Evolutionary conservation across 129 eudicot species (phyloP).

Genomic region (Flaveria trinervia): DNA sequence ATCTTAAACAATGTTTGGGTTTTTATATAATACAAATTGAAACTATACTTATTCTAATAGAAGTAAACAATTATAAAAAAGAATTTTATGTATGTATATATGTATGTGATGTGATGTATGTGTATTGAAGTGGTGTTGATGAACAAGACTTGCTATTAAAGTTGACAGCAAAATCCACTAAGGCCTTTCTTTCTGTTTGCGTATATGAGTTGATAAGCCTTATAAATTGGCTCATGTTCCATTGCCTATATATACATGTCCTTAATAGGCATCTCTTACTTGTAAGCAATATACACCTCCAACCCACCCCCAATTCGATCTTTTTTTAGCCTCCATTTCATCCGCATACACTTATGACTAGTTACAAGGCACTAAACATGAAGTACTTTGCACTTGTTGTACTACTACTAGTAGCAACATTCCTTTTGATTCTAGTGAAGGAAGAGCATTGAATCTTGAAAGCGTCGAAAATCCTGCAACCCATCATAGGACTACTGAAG

Average conservation of each 20-base stretch:
- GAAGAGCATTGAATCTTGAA: constrained; percentile 27
- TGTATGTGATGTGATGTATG: constrained; percentile 1
- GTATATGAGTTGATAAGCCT: constrained; percentile 25
- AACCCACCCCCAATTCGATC: neutral
- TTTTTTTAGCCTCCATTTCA: constrained; percentile 1
- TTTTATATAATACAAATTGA: neutral
- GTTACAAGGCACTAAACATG: constrained; percentile 12
- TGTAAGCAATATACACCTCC: constrained; percentile 21
- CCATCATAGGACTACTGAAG: constrained; percentile 7
- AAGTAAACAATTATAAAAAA: neutral
- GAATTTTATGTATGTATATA: neutral
- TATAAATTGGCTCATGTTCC: constrained; percentile 1
- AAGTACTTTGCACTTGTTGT: constrained; percentile 25
- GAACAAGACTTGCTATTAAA: constrained; percentile 25
- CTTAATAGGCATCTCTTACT: constrained; percentile 31
- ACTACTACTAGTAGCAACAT: constrained; percentile 23
- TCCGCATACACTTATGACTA: constrained; percentile 17
- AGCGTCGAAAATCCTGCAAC: constrained; percentile 10
- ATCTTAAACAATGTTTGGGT: neutral
- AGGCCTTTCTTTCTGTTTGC: constrained; percentile 14
- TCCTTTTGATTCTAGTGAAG: constrained; percentile 37
- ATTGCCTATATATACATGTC: constrained; percentile 35
- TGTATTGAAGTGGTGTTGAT: constrained; percentile 17
- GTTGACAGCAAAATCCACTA: constrained; percentile 30
- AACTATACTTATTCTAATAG: neutral